Conservation (phyloP, 306 rosid genomes). For the Cotoneaster glaucophyllus region DNA sequence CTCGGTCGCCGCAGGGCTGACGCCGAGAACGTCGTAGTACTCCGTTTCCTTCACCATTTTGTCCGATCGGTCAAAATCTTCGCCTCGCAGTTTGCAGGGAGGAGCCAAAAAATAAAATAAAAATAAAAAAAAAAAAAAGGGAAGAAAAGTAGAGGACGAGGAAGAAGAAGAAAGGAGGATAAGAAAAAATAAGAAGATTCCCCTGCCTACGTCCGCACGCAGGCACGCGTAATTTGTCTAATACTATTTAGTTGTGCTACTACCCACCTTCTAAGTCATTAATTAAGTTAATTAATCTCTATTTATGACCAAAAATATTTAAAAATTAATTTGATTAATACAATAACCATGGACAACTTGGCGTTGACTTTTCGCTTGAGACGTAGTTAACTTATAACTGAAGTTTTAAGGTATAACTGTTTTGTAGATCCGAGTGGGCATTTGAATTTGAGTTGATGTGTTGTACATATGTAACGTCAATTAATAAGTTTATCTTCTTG, state of each 20-base stretch:
- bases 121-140: not conserved
- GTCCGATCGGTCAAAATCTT: slow-evolving; percentile 18
- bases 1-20: slow-evolving; percentile 79
- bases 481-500: no score
- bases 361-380: not conserved
- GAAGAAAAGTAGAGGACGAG: not conserved
- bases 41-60: slow-evolving; percentile 96
- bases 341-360: not conserved
- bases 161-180: not conserved
- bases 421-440: no score
- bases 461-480: no score
- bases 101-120: not conserved
- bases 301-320: not conserved
- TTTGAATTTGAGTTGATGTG: no score
- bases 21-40: slow-evolving; percentile 89
- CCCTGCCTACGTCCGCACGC: not conserved
- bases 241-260: not conserved
- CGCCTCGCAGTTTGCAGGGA: not conserved
- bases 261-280: not conserved
- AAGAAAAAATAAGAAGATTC: not conserved
- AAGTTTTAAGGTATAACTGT: not conserved
- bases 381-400: not conserved
- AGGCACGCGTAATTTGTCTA: not conserved
- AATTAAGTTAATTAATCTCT: not conserved
- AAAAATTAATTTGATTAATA: not conserved